Conservation (phyloP, 2,329 filamentous ascomycete species). For the Hymenoscyphus fraxineus region DNA sequence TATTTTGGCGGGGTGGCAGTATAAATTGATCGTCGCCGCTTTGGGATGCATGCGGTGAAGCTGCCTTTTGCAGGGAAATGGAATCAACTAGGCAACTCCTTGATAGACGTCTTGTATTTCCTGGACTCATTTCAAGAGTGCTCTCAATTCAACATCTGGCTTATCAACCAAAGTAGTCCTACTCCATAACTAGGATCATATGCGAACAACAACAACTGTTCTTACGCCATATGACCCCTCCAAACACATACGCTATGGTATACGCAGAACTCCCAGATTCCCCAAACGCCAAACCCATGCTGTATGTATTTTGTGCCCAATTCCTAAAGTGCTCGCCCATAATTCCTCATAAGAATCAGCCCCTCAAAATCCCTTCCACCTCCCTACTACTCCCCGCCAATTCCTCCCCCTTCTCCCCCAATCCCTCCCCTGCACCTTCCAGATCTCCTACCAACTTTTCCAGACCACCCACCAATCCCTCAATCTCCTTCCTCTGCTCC, state of each 20-base stretch:
- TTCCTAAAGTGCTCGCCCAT: neutral
- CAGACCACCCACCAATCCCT: conserved; percentile 45
- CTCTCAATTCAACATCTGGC: too few species aligned
- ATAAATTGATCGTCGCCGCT: neutral
- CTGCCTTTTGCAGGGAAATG: too few species aligned
- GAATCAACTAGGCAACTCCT: too few species aligned
- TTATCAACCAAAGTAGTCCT: neutral
- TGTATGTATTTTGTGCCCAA: neutral
- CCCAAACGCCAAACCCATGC: neutral
- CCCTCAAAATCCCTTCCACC: conserved; percentile 18
- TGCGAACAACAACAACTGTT: neutral
- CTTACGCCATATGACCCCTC: neutral
- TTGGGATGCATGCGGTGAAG: conserved; percentile 9
- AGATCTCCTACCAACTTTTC: conserved; percentile 53
- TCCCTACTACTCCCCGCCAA: conserved; percentile 19
- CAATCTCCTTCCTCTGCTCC: conserved; percentile 53
- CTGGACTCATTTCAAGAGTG: too few species aligned
- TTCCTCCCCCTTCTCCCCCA: conserved; percentile 21
- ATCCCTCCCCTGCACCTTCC: conserved; percentile 40
- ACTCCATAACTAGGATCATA: neutral
- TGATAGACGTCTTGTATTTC: too few species aligned
- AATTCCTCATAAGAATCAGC: neutral
- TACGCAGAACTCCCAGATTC: neutral
- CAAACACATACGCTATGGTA: too few species aligned
- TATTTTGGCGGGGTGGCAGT: conserved; percentile 1